These are phyloP conservation scores for Paracoccidioides brasiliensis DNA, from an alignment of 2,329 filamentous ascomycete genomes.

Conservation along the genomic window DNA sequence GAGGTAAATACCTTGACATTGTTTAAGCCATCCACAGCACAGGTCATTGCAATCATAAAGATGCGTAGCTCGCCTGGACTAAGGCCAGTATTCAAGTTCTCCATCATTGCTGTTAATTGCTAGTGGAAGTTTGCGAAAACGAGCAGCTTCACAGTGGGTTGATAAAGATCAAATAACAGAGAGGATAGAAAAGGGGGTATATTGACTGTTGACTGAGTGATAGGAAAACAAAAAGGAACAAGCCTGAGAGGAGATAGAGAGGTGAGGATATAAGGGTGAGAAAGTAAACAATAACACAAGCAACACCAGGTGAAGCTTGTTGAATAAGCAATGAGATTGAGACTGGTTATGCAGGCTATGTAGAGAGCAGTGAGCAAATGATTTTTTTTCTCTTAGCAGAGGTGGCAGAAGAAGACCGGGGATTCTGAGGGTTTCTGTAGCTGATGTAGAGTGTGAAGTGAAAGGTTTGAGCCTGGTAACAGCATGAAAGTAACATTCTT, in stretches of 20 bases:
- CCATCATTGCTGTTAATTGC: slow-evolving; percentile 6
- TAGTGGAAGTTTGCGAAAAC: neutral
- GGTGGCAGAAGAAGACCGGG: too few relatives aligned
- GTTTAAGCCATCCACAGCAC: slow-evolving; percentile 7
- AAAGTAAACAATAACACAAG: slow-evolving; percentile 1
- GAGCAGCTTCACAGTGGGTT: too few relatives aligned
- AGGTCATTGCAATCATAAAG: slow-evolving; percentile 11
- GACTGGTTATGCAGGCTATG: neutral
- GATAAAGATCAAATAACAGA: neutral
- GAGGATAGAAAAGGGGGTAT: neutral
- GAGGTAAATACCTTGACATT: slow-evolving; percentile 10
- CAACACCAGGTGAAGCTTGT: neutral
- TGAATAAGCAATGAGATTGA: neutral
- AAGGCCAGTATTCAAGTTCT: slow-evolving; percentile 5
- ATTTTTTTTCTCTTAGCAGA: neutral
- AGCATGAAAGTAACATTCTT: neutral
- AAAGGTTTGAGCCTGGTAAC: neutral
- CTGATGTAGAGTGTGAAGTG: neutral
- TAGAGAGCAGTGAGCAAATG: neutral
- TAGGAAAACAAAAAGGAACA: neutral
- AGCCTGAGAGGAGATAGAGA: neutral
- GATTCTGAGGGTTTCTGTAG: neutral
- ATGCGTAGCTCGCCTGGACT: slow-evolving; percentile 15
- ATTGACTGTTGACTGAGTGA: neutral
- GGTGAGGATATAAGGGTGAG: neutral